These are phyloP conservation scores for Cladosporium sp. DNA, from an alignment of 2,329 filamentous ascomycete species.

Conservation along the genomic window DNA sequence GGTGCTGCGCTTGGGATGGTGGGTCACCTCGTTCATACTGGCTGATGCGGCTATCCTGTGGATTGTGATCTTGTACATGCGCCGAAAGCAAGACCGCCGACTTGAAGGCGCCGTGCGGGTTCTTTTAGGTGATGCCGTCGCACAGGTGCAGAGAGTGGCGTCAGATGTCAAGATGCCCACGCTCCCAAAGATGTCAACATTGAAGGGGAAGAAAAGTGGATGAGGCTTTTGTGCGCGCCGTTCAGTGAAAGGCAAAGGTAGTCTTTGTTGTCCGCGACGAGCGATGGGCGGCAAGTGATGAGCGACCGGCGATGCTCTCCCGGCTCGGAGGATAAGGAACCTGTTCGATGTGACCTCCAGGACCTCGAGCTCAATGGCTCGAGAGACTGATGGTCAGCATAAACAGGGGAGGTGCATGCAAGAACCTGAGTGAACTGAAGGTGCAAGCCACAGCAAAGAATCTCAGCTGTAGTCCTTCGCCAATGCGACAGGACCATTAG, in stretches of 20 bases:
- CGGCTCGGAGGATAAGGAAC: not conserved
- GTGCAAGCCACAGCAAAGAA: not conserved
- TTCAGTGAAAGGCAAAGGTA: not conserved
- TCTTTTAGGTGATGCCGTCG: conserved; percentile 52
- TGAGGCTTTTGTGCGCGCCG: not conserved
- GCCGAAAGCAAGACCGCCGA: conserved; percentile 67
- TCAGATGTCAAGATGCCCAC: conserved; percentile 37
- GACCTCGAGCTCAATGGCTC: not conserved
- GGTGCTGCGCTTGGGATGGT: conserved; percentile 70
- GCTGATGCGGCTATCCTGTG: conserved; percentile 68
- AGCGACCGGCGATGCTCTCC: not conserved
- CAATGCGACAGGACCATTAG: not conserved
- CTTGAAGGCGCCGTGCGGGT: conserved; percentile 73
- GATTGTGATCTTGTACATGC: conserved; percentile 70
- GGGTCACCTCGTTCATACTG: conserved; percentile 69
- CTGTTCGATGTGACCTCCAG: not conserved
- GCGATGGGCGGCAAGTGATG: not conserved
- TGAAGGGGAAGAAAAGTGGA: conserved; percentile 23
- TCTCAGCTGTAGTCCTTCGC: not conserved
- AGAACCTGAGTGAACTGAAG: not conserved
- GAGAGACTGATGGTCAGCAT: conserved; percentile 4
- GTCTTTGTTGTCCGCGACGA: not conserved
- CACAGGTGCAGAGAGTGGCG: conserved; percentile 36
- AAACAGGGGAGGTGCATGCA: not conserved
- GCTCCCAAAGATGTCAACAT: conserved; percentile 26